Evolutionary conservation across 73 alveolate genomes (phyloP).

Genomic region (Tetrahymena malaccensis): DNA sequence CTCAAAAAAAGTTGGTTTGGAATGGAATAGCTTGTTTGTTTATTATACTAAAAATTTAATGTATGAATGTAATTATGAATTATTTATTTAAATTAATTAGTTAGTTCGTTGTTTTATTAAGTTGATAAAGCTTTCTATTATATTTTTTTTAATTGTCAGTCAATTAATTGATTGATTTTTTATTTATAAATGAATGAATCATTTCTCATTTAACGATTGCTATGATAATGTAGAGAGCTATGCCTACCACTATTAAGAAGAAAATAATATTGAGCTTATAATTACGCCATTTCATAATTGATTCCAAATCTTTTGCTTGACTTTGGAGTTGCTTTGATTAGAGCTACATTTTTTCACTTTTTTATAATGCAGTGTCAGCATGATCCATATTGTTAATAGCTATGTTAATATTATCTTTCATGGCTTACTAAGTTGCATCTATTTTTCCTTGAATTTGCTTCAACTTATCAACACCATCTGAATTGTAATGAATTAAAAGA

Average conservation of each 20-base stretch:
- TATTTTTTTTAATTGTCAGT: background rate
- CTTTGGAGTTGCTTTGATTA: background rate
- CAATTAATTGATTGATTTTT: background rate
- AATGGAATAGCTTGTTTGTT: background rate
- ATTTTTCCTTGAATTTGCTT: background rate
- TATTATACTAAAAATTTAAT: background rate
- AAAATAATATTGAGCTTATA: background rate
- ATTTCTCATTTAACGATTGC: background rate
- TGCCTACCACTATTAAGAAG: background rate
- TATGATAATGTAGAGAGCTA: background rate
- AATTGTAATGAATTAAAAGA: background rate
- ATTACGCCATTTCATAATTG: background rate
- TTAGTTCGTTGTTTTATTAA: background rate
- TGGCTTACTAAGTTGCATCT: background rate
- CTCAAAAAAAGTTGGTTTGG: background rate
- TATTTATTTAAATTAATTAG: background rate
- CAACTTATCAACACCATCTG: background rate
- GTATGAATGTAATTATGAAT: background rate
- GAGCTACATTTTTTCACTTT: background rate
- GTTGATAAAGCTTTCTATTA: background rate
- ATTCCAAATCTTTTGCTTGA: background rate
- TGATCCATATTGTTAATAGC: background rate
- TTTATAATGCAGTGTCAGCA: background rate
- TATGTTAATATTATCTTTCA: background rate
- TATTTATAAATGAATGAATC: background rate